Conservation (phyloP, 2,329 filamentous ascomycete species). For the Macroventuria anomochaeta region DNA sequence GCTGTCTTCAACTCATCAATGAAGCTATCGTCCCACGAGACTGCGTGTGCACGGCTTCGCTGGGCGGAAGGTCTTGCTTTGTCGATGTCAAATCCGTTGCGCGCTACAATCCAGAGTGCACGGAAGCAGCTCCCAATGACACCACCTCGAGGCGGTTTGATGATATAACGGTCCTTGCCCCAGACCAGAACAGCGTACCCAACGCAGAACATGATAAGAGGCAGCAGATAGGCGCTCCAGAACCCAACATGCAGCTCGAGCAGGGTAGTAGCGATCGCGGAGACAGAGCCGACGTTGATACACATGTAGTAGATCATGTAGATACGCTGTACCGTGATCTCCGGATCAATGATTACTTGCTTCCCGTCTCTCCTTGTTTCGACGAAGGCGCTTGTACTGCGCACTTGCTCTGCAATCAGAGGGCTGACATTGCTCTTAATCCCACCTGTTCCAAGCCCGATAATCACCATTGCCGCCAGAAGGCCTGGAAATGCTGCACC, state of each 20-base stretch:
- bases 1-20: slow-evolving; percentile 74
- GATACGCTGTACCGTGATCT: slow-evolving; percentile 55
- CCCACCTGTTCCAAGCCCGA: slow-evolving; percentile 78
- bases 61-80: slow-evolving; percentile 68
- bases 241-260: slow-evolving; percentile 74
- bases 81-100: slow-evolving; percentile 61
- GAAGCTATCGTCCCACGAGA: slow-evolving; percentile 72
- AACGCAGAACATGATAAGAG: slow-evolving; percentile 69
- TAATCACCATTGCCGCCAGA: slow-evolving; percentile 67
- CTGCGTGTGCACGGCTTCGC: slow-evolving; percentile 47
- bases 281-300: slow-evolving; percentile 75
- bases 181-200: slow-evolving; percentile 61
- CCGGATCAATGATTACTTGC: slow-evolving; percentile 54
- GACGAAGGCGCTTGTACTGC: slow-evolving; percentile 50
- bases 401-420: slow-evolving; percentile 58
- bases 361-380: slow-evolving; percentile 49
- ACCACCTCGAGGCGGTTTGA: slow-evolving; percentile 48
- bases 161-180: slow-evolving; percentile 45
- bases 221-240: slow-evolving; percentile 71
- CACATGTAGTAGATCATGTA: slow-evolving; percentile 71
- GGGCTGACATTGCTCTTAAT: slow-evolving; percentile 79
- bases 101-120: slow-evolving; percentile 62
- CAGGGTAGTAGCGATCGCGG: slow-evolving; percentile 71
- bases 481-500: slow-evolving; percentile 69
- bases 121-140: slow-evolving; percentile 59